Evolutionary conservation across 345 rosid genomes (phyloP), one percentile per base, ranked within the genome.

Genomic region (Eucalyptus tenuipes): DNA sequence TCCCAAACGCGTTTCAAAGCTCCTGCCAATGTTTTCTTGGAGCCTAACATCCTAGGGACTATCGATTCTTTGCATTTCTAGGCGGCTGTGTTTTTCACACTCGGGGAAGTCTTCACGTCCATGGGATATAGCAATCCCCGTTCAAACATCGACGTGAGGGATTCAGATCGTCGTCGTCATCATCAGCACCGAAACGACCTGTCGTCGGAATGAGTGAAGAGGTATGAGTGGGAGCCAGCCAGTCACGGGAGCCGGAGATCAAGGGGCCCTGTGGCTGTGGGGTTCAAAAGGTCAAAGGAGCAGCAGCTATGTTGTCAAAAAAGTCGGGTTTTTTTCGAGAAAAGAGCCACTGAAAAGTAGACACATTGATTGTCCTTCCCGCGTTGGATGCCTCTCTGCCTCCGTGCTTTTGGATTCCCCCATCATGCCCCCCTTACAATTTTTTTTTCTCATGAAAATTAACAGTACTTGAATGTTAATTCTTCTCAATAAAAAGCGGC

Each of bases 1-100:
- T 37, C 25, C 14, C 82, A 20, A 37, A 20, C 0, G 13, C 8
- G 42, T 10, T 14, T 0, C 16, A 61, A 0, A 61, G 0, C 0
- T 17, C 16, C 8, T 6, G 68, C 61, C 61, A 9, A 55, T 10
- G 29, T 61, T 64, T 68, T 31, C 42, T 66, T 66, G 13, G 45
- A 18, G 25, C 13, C 27, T 10, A 55, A 24, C 37, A 71, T 37
- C 27, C 27, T 33, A 37, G 81, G 81, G 81, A 37, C 45, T 0
- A 9, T 37, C 82, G 33, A 18, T 0, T 20, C 82, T 11, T 10
- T 3, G 82, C 47, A 20, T 37, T 37, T 75, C 82, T 37, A 3
- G 82, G 47, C 82, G 82, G 82, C 82, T 12, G 82, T 10, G 82
- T 5, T 75, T 29, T 71, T 71, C 45, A 22, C 81, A 71, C 81